These are phyloP conservation scores for Naganishia sp. DNA, from an alignment of 1,284 basidiomycete genomes.

Conservation along the genomic window DNA sequence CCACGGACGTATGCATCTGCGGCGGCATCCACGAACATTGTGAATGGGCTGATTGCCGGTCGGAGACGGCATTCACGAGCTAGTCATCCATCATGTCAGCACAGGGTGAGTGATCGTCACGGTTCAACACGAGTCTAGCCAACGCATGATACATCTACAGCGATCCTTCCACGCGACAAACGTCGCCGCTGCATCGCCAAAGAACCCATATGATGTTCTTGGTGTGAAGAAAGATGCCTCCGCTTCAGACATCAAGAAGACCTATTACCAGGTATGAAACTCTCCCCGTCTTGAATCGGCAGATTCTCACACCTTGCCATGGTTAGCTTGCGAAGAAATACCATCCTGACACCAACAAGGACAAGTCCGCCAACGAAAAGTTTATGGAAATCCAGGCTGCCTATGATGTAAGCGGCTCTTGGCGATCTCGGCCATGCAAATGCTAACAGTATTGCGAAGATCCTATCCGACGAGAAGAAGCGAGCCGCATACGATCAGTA, in stretches of 20 bases:
- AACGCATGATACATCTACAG: not conserved
- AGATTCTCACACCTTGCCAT: constrained; percentile 16
- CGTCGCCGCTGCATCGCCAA: constrained; percentile 46
- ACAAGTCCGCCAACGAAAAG: constrained; percentile 79
- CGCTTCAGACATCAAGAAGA: constrained; percentile 90
- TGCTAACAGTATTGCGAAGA: constrained; percentile 57
- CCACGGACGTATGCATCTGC: constrained; percentile 6
- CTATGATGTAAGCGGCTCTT: constrained; percentile 74
- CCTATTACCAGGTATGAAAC: constrained; percentile 80
- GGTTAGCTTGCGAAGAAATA: constrained; percentile 90
- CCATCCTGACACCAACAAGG: constrained; percentile 94
- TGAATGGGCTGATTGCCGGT: not conserved
- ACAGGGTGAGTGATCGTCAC: not conserved
- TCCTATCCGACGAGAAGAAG: constrained; percentile 90
- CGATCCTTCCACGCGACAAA: constrained; percentile 20
- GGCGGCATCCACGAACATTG: not conserved
- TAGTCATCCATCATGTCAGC: constrained; percentile 1
- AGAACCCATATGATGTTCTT: constrained; percentile 87
- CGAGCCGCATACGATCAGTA: constrained; percentile 90
- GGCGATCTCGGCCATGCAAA: not conserved
- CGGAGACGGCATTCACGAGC: constrained; percentile 21
- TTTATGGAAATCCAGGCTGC: constrained; percentile 97
- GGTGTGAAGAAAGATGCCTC: constrained; percentile 85
- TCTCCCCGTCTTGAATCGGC: constrained; percentile 27
- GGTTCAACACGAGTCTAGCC: not conserved